These are phyloP conservation scores for Candida patagonica DNA, from an alignment of 805 yeast species.

Conservation along the genomic window DNA sequence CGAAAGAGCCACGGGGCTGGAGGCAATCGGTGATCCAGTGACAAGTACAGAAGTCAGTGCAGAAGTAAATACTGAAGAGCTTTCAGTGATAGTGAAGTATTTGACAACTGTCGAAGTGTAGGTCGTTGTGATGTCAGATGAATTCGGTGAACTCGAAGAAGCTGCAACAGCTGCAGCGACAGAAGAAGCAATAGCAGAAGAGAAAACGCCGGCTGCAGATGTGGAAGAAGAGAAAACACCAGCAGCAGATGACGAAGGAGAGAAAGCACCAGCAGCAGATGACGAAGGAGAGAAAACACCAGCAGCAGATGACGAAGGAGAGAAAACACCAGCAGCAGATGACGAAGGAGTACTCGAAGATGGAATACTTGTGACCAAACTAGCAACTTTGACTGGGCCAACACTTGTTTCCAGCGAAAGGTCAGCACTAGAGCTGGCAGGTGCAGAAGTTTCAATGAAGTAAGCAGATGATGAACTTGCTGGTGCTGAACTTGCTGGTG, in stretches of 20 bases:
- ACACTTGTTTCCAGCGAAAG: conserved; percentile 10
- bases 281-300: conserved; percentile 13
- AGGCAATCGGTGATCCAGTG: conserved; percentile 7
- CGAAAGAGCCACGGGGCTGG: conserved; percentile 10
- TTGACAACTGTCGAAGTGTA: too few species aligned
- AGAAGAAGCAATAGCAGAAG: conserved; percentile 10
- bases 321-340: too few species aligned
- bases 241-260: conserved; percentile 7
- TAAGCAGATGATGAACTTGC: conserved; percentile 14
- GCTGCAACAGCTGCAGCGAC: conserved; percentile 12
- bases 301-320: too few species aligned
- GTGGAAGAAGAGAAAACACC: conserved; percentile 9
- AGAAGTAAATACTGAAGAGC: too few species aligned
- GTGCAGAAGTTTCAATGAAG: conserved; percentile 9
- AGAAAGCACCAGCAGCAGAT: conserved; percentile 12
- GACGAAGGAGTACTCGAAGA: too few species aligned
- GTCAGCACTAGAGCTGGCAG: conserved; percentile 14
- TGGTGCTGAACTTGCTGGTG: neutral
- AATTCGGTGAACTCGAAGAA: too few species aligned
- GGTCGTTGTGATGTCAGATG: too few species aligned
- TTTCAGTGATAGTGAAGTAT: too few species aligned
- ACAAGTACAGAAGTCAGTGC: too few species aligned
- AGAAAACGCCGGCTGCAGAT: conserved; percentile 2
- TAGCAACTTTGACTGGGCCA: too few species aligned
- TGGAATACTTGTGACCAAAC: too few species aligned